These are phyloP conservation scores for Trypanosoma conorhini DNA, from an alignment of 208 protist species.

Conservation along the genomic window DNA sequence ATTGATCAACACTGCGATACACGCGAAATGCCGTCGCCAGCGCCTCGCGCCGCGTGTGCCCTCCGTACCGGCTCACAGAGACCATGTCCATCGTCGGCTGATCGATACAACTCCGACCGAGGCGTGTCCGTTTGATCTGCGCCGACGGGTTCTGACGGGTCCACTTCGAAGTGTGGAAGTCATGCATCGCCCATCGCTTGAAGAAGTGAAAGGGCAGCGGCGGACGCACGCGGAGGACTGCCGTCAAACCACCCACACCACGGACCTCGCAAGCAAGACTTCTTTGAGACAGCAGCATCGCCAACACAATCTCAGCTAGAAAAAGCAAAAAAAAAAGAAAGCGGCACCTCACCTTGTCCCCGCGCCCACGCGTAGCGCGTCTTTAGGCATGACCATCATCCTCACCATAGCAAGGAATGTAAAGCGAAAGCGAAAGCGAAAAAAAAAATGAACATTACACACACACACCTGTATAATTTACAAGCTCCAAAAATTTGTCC, in stretches of 20 bases:
- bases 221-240: conserved; percentile 4
- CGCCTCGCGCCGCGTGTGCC: conserved; percentile 18
- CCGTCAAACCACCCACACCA: not conserved
- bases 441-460: not conserved
- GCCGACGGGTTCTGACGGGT: conserved; percentile 18
- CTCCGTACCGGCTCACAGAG: conserved; percentile 31
- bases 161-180: conserved; percentile 31
- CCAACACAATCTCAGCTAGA: too few species aligned
- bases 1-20: conserved; percentile 28
- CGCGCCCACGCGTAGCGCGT: too few species aligned
- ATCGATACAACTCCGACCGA: conserved; percentile 28
- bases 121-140: conserved; percentile 27
- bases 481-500: not conserved
- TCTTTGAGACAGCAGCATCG: too few species aligned
- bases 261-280: not conserved
- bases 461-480: not conserved
- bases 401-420: not conserved
- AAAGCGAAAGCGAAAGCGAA: not conserved
- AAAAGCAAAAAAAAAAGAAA: too few species aligned
- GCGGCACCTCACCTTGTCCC: too few species aligned
- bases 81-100: conserved; percentile 31
- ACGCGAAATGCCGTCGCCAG: conserved; percentile 25
- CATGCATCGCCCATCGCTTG: conserved; percentile 26
- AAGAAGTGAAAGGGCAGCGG: conserved; percentile 27
- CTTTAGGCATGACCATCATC: not conserved